Evolutionary conservation across 2,329 filamentous ascomycete species (phyloP).

Genomic region (Fusarium solani-melongenae): DNA sequence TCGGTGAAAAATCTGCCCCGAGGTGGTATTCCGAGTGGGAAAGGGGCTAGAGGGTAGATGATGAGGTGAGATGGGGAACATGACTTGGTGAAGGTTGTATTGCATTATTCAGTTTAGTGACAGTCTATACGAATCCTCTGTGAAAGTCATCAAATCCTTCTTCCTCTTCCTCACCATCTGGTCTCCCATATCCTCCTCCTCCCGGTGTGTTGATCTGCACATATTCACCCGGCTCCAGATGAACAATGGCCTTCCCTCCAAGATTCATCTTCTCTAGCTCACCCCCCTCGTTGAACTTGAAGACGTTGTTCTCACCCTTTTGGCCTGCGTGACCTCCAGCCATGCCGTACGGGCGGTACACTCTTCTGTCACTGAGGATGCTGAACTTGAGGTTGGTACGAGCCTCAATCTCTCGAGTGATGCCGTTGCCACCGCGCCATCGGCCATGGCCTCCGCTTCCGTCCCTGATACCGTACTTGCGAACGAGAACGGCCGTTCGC

Average conservation of each 20-base stretch:
- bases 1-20: not conserved
- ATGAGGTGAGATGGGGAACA: not conserved
- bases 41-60: not conserved
- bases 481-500: slow-evolving; percentile 49
- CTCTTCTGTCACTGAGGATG: slow-evolving; percentile 51
- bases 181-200: slow-evolving; percentile 44
- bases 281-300: slow-evolving; percentile 42
- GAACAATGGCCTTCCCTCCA: slow-evolving; percentile 47
- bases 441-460: slow-evolving; percentile 46
- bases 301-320: slow-evolving; percentile 44
- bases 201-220: slow-evolving; percentile 51
- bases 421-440: slow-evolving; percentile 49
- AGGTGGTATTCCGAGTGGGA: not conserved
- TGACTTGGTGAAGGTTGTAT: not conserved
- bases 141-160: slow-evolving; percentile 14
- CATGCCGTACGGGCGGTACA: slow-evolving; percentile 50
- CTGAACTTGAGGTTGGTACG: slow-evolving; percentile 46
- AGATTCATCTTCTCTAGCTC: slow-evolving; percentile 29
- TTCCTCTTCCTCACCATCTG: not conserved
- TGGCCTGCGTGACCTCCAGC: slow-evolving; percentile 43
- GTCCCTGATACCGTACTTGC: slow-evolving; percentile 43
- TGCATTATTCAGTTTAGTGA: not conserved
- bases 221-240: slow-evolving; percentile 47
- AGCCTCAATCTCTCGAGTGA: slow-evolving; percentile 50
- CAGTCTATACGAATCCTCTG: slow-evolving; percentile 9